Evolutionary conservation across 768 basidiomycete species (phyloP), one percentile per base, ranked within the genome.

Genomic region (Naganishia antarctica): DNA sequence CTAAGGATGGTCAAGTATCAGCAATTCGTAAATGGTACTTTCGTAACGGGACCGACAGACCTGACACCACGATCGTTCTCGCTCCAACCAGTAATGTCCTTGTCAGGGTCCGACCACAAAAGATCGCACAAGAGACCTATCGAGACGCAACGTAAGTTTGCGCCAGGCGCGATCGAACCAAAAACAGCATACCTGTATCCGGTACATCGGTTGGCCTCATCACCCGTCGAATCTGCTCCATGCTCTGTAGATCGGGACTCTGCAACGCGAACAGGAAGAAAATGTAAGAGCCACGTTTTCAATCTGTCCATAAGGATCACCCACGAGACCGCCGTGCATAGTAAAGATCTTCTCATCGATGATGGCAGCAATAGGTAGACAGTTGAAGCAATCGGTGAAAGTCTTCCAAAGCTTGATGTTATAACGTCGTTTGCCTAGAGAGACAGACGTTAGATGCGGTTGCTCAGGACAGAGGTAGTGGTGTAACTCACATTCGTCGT

Each of bases 381-480:
- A 98, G 82, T 99, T 99, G 84, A 99, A 99, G 81, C 94, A 97
- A 78, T 99, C 94, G 65, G 94, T 99, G 80, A 99, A 99, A 37
- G 94, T 99, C 84, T 99, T 99, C 94, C 94, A 99, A 76, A 97
- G 84, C 80, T 99, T 99, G 84, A 99, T 99, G 83, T 98, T 99
- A 84, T 97, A 98, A 76, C 94, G 87, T 78, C 94, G 91, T 83
- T 99, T 99, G 84, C 94, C 94, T 98, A 76, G 34, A 16, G 45
- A 16, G 34, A 41, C 11, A 41, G 12, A 41, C 0, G 61, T 61
- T 37, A 41, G 18, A 37, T 37, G 34, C 16, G 23, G 41, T 47
- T 40, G 28, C 29, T 32, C 18, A 57, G 34, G 18, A 34, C 7
- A 4, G 29, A 7, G 9, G 4, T 2, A 5, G 28, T 31, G 46